Evolutionary conservation across 2,329 filamentous ascomycete species (phyloP), one percentile per base, ranked within the genome.

Genomic region (Colletotrichum paranaense): DNA sequence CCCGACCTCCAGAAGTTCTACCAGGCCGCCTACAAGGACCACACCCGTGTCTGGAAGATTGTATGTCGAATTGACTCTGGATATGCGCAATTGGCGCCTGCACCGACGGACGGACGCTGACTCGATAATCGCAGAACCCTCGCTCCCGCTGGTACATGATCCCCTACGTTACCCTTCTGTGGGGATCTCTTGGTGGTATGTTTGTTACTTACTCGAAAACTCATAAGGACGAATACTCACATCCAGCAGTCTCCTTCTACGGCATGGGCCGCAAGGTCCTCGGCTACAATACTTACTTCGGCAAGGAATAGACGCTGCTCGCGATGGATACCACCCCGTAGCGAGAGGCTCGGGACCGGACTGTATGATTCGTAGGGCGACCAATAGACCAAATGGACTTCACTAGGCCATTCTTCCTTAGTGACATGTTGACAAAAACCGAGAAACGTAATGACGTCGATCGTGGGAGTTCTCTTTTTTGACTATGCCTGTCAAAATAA

Each of bases 231-330:
- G 73, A 67, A 76, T 65, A 72, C 78, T 79, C 73, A 81, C 67
- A 19, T 67, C 42, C 57, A 22, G 65, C 76, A 91, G 89, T 84
- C 67, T 81, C 85, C 77, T 85, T 94, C 84, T 96, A 93, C 87
- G 92, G 92, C 86, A 92, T 93, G 86, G 85, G 88, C 82, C 92
- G 94, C 82, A 91, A 93, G 86, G 86, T 93, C 76, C 81, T 92
- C 75, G 94, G 94, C 80, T 90, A 95, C 88, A 95, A 95, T 90
- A 94, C 92, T 75, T 95, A 92, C 91, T 94, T 91, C 79, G 85
- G 88, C 81, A 88, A 89, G 83, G 80, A 85, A 76, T 91, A 88
- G 80, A 77, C 63, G 52, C 35, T 52, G 58, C 53, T 30, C 58
- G 24, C 19, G 28, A 32, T 35, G 26, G 22, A 38, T 30, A 22